Conservation (phyloP, 2,329 filamentous ascomycete species). For the Cordyceps cicadae region DNA sequence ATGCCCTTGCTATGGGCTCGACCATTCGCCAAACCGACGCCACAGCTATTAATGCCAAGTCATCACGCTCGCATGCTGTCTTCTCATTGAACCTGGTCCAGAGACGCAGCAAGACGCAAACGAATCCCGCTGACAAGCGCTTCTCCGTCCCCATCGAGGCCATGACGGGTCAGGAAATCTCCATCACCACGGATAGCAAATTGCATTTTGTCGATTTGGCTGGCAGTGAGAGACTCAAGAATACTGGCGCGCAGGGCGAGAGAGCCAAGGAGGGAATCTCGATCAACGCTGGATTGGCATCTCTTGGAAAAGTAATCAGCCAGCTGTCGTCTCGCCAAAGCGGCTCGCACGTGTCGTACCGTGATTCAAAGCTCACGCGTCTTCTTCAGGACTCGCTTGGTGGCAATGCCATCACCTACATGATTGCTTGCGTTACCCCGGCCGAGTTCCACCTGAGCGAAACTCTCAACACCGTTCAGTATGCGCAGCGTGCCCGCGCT, state of each 20-base stretch:
- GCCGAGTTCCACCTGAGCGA: constrained; percentile 97
- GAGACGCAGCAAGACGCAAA: constrained; percentile 55
- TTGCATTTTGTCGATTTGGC: constrained; percentile 97
- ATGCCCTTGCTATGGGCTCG: constrained; percentile 84
- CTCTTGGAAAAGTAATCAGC: constrained; percentile 94
- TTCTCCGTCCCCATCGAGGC: constrained; percentile 79
- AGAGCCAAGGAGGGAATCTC: constrained; percentile 93
- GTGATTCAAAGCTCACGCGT: constrained; percentile 93
- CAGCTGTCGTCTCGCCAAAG: constrained; percentile 85
- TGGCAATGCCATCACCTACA: constrained; percentile 96
- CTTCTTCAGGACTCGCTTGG: constrained; percentile 93
- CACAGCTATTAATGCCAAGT: constrained; percentile 95
- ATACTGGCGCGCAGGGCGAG: constrained; percentile 91
- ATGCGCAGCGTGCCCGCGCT: constrained; percentile 87
- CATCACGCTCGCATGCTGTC: constrained; percentile 92
- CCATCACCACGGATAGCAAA: constrained; percentile 91
- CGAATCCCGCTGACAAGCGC: constrained; percentile 65
- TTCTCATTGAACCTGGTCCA: constrained; percentile 93
- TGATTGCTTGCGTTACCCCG: constrained; percentile 97
- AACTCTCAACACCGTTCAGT: constrained; percentile 94
- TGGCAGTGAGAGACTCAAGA: constrained; percentile 92
- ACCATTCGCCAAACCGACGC: constrained; percentile 93
- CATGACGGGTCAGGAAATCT: constrained; percentile 56
- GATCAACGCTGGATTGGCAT: constrained; percentile 92
- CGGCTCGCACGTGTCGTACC: constrained; percentile 90